A percentile compares a stretch with the other conserved stretches of the same genome.
These are phyloP conservation scores for Achaetomiella virescens DNA, from an alignment of 495 filamentous ascomycete genomes.

Conservation along the genomic window DNA sequence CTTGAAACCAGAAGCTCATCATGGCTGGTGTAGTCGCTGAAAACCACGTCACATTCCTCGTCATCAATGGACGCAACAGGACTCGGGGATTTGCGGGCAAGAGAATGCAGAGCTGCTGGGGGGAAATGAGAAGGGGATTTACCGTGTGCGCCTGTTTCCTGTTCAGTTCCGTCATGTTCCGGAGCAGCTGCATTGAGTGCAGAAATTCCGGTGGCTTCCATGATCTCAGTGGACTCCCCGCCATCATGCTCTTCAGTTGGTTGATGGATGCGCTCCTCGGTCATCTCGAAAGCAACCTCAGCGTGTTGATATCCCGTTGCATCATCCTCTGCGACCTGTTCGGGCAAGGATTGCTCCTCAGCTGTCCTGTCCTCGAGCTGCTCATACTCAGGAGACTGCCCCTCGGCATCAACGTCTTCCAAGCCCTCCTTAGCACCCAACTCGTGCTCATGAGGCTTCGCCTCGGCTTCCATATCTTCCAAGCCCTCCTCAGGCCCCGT, in stretches of 20 bases:
- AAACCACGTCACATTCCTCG: not conserved
- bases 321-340: not conserved
- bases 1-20: constrained; percentile 12
- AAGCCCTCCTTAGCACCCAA: not conserved
- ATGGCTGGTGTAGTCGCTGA: constrained; percentile 31
- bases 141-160: constrained; percentile 19
- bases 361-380: not conserved
- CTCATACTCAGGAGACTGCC: not conserved
- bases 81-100: not conserved
- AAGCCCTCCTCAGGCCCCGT: not conserved
- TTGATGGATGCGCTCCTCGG: not conserved
- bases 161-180: not conserved
- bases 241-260: not conserved
- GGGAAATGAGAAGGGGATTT: constrained; percentile 17
- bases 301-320: not conserved
- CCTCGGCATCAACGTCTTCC: not conserved
- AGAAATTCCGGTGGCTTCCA: not conserved
- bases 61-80: not conserved
- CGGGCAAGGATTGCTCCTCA: constrained; percentile 1
- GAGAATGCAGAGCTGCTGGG: not conserved
- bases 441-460: not conserved
- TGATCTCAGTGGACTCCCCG: not conserved
- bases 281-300: not conserved
- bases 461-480: not conserved
- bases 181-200: constrained; percentile 1